phyloP scores from a whole-genome alignment of 192 early-diverging fungal species.

The Rhizoclosmatium globosum region DNA sequence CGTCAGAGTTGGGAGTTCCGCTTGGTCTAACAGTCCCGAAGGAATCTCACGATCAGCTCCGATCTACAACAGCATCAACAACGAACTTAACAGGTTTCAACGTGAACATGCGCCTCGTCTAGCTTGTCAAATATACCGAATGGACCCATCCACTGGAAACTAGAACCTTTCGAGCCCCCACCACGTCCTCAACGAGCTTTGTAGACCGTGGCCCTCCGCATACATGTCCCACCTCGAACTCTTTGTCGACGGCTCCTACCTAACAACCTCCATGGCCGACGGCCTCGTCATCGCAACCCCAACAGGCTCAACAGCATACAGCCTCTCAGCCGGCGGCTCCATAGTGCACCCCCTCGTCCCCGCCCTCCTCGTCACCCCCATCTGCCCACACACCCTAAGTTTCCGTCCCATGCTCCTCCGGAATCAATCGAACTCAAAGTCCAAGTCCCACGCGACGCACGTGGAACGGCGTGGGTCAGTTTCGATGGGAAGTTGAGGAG shows the following conservation, averaged over 20 bases:
- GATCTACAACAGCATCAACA: background rate
- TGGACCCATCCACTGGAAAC: background rate
- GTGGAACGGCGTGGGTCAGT: constrained; percentile 87
- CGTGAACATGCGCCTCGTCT: constrained; percentile 92
- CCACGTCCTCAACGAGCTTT: constrained; percentile 94
- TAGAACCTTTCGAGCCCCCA: constrained; percentile 57
- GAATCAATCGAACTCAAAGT: constrained; percentile 92
- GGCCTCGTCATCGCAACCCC: constrained; percentile 94
- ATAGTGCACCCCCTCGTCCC: constrained; percentile 96
- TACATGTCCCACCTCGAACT: constrained; percentile 84
- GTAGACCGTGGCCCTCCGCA: constrained; percentile 93
- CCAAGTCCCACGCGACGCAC: constrained; percentile 80
- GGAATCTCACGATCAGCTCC: background rate
- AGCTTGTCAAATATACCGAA: constrained; percentile 84
- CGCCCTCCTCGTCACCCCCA: constrained; percentile 75
- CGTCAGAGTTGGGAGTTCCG: background rate
- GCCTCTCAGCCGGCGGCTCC: constrained; percentile 91
- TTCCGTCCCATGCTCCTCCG: constrained; percentile 98
- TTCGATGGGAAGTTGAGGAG: constrained; percentile 94
- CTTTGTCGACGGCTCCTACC: constrained; percentile 86
- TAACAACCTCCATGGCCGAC: constrained; percentile 77
- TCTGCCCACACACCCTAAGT: constrained; percentile 64
- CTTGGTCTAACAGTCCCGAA: no score
- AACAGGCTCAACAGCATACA: constrained; percentile 74
- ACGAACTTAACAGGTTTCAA: constrained; percentile 61